These are phyloP conservation scores for Colletotrichum aenigma DNA, from an alignment of 2,329 filamentous ascomycete genomes.

Conservation along the genomic window DNA sequence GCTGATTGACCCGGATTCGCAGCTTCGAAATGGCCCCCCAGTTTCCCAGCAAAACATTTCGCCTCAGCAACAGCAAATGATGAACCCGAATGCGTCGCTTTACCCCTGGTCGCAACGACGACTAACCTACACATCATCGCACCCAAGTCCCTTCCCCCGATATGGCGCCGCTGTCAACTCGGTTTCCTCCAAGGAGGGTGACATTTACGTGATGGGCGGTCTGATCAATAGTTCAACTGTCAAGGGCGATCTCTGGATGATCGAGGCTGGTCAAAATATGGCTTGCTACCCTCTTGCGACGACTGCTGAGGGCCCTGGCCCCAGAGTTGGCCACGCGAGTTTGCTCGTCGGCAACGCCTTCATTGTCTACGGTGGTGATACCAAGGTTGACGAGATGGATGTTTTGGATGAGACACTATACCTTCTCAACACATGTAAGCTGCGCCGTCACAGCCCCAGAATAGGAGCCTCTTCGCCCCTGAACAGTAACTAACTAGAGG, in stretches of 20 bases:
- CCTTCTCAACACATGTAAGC: constrained; percentile 94
- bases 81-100: constrained; percentile 74
- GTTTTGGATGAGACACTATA: constrained; percentile 94
- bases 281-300: constrained; percentile 91
- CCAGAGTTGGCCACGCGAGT: constrained; percentile 92
- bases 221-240: constrained; percentile 94
- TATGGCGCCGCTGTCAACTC: constrained; percentile 97
- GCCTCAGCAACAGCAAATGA: constrained; percentile 14
- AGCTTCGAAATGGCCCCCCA: constrained; percentile 61
- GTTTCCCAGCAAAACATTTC: constrained; percentile 26
- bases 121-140: constrained; percentile 81
- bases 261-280: constrained; percentile 87
- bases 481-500: background rate
- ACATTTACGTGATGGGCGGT: constrained; percentile 97
- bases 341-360: constrained; percentile 97
- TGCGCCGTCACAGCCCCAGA: background rate
- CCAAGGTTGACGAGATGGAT: constrained; percentile 93
- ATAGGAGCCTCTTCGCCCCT: background rate
- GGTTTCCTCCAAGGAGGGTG: constrained; percentile 91
- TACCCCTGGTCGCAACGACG: constrained; percentile 96
- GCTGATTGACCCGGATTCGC: constrained; percentile 7
- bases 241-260: constrained; percentile 97
- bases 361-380: constrained; percentile 98
- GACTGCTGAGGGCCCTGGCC: constrained; percentile 91
- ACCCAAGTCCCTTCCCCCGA: constrained; percentile 88